A percentile compares a stretch with the other conserved stretches of the same genome.
These are phyloP conservation scores for Aspergillus campestris DNA, from an alignment of 495 filamentous ascomycete genomes.

Conservation along the genomic window DNA sequence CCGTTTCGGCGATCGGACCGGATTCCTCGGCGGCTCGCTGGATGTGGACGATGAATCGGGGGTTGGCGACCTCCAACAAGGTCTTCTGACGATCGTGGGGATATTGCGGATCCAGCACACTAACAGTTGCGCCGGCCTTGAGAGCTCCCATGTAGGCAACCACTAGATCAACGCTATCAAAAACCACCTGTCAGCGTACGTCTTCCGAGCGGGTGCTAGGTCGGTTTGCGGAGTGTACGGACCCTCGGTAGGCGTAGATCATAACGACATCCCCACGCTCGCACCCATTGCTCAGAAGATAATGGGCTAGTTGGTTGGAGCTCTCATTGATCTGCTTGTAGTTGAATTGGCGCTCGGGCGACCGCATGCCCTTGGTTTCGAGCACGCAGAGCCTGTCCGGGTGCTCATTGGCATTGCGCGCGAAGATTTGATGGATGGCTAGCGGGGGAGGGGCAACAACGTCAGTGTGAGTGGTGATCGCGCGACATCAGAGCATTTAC, in stretches of 20 bases:
- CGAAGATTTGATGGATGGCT: slow-evolving; percentile 73
- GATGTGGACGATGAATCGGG: slow-evolving; percentile 71
- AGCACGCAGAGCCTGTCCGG: slow-evolving; percentile 75
- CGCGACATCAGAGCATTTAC: background rate
- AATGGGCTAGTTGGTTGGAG: slow-evolving; percentile 70
- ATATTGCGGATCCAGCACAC: slow-evolving; percentile 81
- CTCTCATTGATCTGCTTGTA: slow-evolving; percentile 85
- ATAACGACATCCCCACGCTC: slow-evolving; percentile 84
- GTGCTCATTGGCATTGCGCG: slow-evolving; percentile 59
- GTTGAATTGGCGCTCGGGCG: slow-evolving; percentile 61
- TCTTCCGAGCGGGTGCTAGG: slow-evolving; percentile 44
- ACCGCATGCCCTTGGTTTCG: slow-evolving; percentile 61
- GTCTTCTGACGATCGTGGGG: slow-evolving; percentile 82
- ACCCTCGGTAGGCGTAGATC: slow-evolving; percentile 70
- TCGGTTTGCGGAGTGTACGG: background rate
- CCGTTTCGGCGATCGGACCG: slow-evolving; percentile 57
- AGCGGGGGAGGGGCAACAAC: background rate
- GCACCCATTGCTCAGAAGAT: slow-evolving; percentile 65
- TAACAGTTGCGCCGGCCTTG: slow-evolving; percentile 41
- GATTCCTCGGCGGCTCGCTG: slow-evolving; percentile 69
- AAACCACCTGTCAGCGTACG: slow-evolving; percentile 48
- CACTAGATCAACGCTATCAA: slow-evolving; percentile 47
- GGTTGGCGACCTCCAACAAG: slow-evolving; percentile 82
- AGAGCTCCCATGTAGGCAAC: slow-evolving; percentile 49
- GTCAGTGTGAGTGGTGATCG: background rate